These are phyloP conservation scores for Ophiostoma sp. DNA, from an alignment of 2,329 filamentous ascomycete species.

Conservation along the genomic window DNA sequence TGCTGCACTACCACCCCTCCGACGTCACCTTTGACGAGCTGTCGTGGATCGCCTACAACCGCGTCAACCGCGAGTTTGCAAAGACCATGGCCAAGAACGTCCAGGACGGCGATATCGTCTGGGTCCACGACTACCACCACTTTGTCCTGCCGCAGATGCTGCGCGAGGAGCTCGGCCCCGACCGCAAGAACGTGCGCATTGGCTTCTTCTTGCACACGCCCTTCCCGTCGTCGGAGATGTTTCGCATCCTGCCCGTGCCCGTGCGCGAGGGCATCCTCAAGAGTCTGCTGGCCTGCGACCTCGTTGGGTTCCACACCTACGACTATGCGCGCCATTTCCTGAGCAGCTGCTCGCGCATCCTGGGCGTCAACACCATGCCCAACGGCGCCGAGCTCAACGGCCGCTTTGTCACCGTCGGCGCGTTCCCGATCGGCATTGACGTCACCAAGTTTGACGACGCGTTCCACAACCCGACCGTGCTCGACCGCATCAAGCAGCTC, in stretches of 20 bases:
- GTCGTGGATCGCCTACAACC: slow-evolving; percentile 86
- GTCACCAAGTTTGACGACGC: slow-evolving; percentile 93
- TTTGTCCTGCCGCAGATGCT: slow-evolving; percentile 97
- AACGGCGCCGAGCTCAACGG: slow-evolving; percentile 90
- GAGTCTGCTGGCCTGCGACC: slow-evolving; percentile 84
- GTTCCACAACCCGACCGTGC: slow-evolving; percentile 75
- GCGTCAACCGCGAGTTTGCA: slow-evolving; percentile 89
- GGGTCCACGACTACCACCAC: slow-evolving; percentile 98
- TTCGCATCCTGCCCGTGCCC: slow-evolving; percentile 89
- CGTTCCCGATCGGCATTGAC: slow-evolving; percentile 96
- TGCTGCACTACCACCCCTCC: slow-evolving; percentile 97
- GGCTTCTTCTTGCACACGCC: slow-evolving; percentile 98
- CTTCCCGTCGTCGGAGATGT: slow-evolving; percentile 95
- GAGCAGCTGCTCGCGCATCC: slow-evolving; percentile 90
- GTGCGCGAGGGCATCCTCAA: slow-evolving; percentile 83
- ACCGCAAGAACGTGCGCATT: slow-evolving; percentile 89
- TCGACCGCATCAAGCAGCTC: slow-evolving; percentile 77
- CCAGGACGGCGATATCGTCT: slow-evolving; percentile 88
- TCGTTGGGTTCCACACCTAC: slow-evolving; percentile 98
- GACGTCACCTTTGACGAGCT: slow-evolving; percentile 97
- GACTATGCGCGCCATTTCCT: slow-evolving; percentile 98
- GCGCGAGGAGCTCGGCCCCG: slow-evolving; percentile 74
- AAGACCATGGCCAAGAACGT: slow-evolving; percentile 81
- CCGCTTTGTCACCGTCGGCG: slow-evolving; percentile 83
- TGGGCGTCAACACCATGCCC: slow-evolving; percentile 73